Percentiles rank a stretch among this genome's conserved stretches.
Evolutionary conservation across 345 rosid species (phyloP).

Genomic region (Citrus hindsii): DNA sequence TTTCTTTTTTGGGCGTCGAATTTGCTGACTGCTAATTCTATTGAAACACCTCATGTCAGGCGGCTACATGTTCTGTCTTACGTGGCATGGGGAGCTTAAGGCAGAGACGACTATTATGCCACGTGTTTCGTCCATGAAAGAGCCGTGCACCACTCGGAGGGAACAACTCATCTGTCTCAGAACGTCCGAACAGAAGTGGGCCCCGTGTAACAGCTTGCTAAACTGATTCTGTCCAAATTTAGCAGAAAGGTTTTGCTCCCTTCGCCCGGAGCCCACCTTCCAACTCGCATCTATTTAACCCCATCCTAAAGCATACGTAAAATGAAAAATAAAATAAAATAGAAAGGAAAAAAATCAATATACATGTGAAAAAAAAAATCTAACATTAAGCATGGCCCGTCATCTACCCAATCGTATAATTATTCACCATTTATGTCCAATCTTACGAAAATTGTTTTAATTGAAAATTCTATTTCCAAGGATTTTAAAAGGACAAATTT

Average conservation of each 20-base stretch:
- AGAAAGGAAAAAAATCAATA: neutral
- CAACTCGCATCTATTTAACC: neutral
- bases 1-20: too few species aligned
- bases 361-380: too few species aligned
- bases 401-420: too few species aligned
- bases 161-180: constrained; percentile 43
- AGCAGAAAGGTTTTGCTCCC: constrained; percentile 22
- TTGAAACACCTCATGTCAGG: constrained; percentile 3
- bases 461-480: neutral
- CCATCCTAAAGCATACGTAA: neutral
- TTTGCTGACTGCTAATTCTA: neutral
- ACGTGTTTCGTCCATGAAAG: constrained; percentile 10
- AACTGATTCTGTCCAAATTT: constrained; percentile 43
- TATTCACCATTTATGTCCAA: neutral
- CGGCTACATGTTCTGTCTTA: neutral
- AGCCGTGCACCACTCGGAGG: constrained; percentile 47
- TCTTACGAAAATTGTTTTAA: too few species aligned
- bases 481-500: neutral
- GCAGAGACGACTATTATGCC: neutral
- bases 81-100: neutral
- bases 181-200: constrained; percentile 46
- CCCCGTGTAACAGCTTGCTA: constrained; percentile 19
- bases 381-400: neutral
- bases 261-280: neutral
- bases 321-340: neutral